These are phyloP conservation scores for Candida orba DNA, from an alignment of 805 yeast species.

Conservation along the genomic window DNA sequence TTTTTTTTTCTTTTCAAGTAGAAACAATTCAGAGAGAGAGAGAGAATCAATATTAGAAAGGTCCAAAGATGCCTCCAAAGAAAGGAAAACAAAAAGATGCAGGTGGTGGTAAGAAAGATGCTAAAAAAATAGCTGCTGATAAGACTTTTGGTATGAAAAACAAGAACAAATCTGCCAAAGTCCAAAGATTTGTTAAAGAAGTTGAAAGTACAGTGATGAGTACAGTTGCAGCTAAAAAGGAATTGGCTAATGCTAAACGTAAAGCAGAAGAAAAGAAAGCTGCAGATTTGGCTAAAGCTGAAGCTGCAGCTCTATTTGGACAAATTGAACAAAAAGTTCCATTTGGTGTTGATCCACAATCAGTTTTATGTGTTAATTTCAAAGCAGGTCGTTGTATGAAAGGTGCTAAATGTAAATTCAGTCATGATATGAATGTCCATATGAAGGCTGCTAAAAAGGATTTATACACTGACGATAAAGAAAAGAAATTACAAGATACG, in stretches of 20 bases:
- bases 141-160: constrained; percentile 95
- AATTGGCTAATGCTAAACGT: constrained; percentile 66
- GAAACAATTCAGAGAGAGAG: not conserved
- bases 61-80: constrained; percentile 67
- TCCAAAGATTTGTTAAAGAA: constrained; percentile 65
- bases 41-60: not conserved
- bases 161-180: constrained; percentile 89
- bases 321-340: constrained; percentile 81
- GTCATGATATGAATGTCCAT: constrained; percentile 81
- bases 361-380: constrained; percentile 84
- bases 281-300: constrained; percentile 81
- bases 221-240: constrained; percentile 54
- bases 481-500: constrained; percentile 65
- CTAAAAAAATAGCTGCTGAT: constrained; percentile 69
- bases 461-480: constrained; percentile 82
- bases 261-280: constrained; percentile 79
- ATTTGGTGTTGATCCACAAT: constrained; percentile 96
- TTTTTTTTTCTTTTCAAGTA: not conserved
- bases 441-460: constrained; percentile 88
- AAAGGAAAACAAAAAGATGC: constrained; percentile 44
- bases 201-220: constrained; percentile 51
- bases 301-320: constrained; percentile 73
- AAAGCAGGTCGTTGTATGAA: constrained; percentile 80
- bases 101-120: constrained; percentile 42
- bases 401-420: constrained; percentile 80